These are phyloP conservation scores for Apophysomyces sp. DNA, from an alignment of 371 early-diverging fungal genomes.

Conservation along the genomic window DNA sequence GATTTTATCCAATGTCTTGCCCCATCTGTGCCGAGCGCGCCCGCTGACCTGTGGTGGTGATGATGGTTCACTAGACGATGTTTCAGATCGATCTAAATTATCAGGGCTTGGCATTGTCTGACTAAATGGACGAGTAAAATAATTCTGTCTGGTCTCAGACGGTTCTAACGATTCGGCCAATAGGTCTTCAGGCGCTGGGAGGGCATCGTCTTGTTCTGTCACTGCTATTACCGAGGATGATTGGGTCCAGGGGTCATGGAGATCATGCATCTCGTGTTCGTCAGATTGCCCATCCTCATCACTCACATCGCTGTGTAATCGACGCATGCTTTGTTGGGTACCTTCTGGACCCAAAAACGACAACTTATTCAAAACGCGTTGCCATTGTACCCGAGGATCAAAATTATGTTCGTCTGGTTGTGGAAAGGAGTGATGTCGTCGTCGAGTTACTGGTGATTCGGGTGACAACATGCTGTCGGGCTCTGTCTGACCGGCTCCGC, in stretches of 20 bases:
- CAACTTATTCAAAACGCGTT: conserved; percentile 23
- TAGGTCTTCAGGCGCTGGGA: background rate
- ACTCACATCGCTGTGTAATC: background rate
- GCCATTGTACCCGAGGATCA: conserved; percentile 37
- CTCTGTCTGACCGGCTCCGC: background rate
- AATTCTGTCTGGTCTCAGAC: background rate
- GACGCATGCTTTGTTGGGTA: background rate
- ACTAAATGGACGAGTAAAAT: background rate
- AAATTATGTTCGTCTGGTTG: conserved; percentile 8
- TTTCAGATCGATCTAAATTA: background rate
- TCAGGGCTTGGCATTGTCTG: background rate
- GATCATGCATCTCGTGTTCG: conserved; percentile 1
- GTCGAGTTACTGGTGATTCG: conserved; percentile 21
- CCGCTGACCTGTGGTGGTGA: conserved; percentile 2
- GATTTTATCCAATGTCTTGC: conserved; percentile 44
- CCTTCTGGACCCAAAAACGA: conserved; percentile 1
- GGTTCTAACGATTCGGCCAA: background rate
- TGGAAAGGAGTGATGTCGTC: conserved; percentile 1
- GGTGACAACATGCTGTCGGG: conserved; percentile 11
- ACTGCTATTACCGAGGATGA: background rate
- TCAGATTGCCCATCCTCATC: background rate
- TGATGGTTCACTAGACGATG: background rate
- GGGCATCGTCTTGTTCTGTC: background rate
- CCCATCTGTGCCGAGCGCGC: conserved; percentile 38
- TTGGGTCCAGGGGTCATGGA: conserved; percentile 1